Evolutionary conservation across 192 early-diverging fungal species (phyloP).

Genomic region (Backusella mclennaniae): DNA sequence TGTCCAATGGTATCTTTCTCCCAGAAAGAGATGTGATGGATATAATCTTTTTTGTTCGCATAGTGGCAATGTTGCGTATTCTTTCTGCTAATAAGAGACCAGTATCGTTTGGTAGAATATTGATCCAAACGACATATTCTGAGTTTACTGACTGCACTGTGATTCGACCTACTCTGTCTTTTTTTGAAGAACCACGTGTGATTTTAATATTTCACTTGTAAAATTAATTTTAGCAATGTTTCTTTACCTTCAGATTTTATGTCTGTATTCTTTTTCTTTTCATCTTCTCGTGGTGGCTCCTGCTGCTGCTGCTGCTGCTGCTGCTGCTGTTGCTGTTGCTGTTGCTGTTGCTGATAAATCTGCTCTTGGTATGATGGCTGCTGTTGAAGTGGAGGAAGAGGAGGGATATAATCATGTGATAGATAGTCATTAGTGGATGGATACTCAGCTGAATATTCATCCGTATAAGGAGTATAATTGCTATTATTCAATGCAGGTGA

Average conservation of each 20-base stretch:
- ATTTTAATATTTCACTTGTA: not conserved
- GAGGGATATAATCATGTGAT: not conserved
- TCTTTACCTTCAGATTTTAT: not conserved
- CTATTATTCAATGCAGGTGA: constrained; percentile 2
- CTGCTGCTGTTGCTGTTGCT: not conserved
- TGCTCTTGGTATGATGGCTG: not conserved
- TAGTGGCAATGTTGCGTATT: constrained; percentile 34
- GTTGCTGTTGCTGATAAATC: not conserved
- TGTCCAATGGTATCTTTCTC: constrained; percentile 25
- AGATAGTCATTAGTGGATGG: not conserved
- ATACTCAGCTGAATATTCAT: constrained; percentile 11
- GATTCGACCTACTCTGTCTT: constrained; percentile 32
- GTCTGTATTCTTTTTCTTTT: constrained; percentile 1
- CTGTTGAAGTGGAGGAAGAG: not conserved
- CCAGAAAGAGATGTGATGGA: constrained; percentile 30
- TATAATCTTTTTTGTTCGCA: constrained; percentile 29
- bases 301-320: not conserved
- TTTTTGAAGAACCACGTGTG: not conserved
- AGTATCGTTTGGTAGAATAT: constrained; percentile 32
- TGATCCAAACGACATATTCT: constrained; percentile 36
- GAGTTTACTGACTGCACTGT: constrained; percentile 33
- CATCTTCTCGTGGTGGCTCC: not conserved
- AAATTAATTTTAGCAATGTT: no score
- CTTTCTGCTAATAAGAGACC: constrained; percentile 30
- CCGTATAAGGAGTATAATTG: not conserved